Conservation (phyloP, 768 basidiomycete species). For the Tulasnella sp. region DNA sequence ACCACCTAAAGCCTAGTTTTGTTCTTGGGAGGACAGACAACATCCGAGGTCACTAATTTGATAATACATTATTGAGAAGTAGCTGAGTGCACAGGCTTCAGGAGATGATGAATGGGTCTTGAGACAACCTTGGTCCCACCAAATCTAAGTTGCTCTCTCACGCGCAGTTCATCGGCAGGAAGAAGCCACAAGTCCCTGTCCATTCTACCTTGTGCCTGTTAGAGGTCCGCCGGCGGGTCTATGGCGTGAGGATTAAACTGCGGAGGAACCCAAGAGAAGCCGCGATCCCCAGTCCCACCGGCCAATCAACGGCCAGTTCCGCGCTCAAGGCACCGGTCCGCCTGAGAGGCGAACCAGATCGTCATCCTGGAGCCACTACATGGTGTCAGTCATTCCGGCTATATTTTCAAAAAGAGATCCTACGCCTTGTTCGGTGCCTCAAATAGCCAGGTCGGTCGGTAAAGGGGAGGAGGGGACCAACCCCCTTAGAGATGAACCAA, state of each 20-base stretch:
- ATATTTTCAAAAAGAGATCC: neutral
- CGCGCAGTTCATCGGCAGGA: neutral
- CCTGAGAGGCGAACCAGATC: constrained; percentile 1
- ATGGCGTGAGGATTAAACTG: neutral
- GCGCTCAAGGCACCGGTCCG: neutral
- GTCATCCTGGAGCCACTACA: neutral
- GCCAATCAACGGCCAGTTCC: neutral
- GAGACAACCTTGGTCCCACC: neutral
- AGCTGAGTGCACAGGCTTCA: neutral
- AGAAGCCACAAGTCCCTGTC: neutral
- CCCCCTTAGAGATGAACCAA: neutral
- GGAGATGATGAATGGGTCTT: neutral
- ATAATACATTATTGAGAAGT: neutral
- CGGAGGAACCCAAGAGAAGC: constrained; percentile 15
- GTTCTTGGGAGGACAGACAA: too few relatives aligned
- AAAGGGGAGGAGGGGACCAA: neutral
- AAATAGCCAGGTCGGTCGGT: too few relatives aligned
- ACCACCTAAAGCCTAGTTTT: too few relatives aligned
- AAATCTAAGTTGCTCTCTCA: neutral
- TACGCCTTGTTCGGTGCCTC: too few relatives aligned
- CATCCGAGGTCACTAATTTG: neutral
- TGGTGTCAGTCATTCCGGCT: neutral
- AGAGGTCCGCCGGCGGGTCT: neutral
- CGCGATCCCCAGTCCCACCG: neutral
- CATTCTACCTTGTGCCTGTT: neutral